Conservation (phyloP, 331 rosid species). For the Dryas integrifolia region DNA sequence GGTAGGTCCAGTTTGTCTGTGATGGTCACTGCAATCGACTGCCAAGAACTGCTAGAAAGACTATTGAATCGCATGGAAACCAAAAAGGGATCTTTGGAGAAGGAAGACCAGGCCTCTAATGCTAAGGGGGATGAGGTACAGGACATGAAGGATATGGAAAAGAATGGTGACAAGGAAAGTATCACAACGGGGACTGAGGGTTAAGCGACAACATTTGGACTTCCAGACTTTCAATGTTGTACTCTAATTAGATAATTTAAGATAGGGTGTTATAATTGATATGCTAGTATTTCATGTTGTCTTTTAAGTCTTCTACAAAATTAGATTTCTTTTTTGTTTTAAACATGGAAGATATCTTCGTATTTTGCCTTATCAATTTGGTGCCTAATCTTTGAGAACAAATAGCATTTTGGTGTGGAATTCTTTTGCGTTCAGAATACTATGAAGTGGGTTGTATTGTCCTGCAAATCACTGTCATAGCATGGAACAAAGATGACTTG, state of each 20-base stretch:
- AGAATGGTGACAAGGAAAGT: constrained; percentile 27
- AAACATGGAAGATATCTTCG: neutral
- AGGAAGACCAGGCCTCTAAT: constrained; percentile 27
- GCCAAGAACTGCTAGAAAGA: constrained; percentile 89
- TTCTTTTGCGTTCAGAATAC: no score
- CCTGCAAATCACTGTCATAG: no score
- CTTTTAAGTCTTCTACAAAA: neutral
- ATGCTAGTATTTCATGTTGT: neutral
- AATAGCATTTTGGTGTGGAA: neutral
- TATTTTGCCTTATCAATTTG: neutral
- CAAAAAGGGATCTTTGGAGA: constrained; percentile 33
- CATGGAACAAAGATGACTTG: no score
- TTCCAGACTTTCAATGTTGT: constrained; percentile 1
- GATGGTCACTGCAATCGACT: constrained; percentile 81
- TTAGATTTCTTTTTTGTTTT: neutral
- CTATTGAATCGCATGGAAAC: constrained; percentile 51
- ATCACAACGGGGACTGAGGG: neutral
- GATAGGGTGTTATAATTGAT: neutral
- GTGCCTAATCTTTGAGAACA: neutral
- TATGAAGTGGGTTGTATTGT: no score
- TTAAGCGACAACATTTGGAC: neutral
- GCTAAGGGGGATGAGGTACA: constrained; percentile 31
- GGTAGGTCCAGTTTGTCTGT: constrained; percentile 77
- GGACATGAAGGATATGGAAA: constrained; percentile 24
- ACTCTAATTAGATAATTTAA: neutral